Conservation (phyloP, 176 grass and related monocot species). For the Juncus effusus region DNA sequence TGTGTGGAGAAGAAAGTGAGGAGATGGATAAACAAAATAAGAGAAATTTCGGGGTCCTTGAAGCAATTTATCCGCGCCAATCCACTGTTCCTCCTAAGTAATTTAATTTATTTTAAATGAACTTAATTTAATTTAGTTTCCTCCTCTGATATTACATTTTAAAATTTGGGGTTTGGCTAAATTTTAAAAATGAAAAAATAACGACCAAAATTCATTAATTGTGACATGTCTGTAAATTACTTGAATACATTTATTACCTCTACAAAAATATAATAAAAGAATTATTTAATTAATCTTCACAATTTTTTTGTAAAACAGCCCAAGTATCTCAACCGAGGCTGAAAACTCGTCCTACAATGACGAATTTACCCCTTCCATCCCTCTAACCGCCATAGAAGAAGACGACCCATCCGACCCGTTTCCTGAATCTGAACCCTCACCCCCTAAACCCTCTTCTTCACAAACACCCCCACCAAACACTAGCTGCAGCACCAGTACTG, state of each 20-base stretch:
- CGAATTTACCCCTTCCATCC: constrained; percentile 51
- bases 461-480: constrained; percentile 12
- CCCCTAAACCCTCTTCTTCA: constrained; percentile 3
- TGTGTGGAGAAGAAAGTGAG: constrained; percentile 83
- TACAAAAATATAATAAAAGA: constrained; percentile 5
- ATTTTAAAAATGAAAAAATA: not conserved
- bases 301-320: constrained; percentile 43
- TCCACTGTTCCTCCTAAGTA: constrained; percentile 88
- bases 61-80: constrained; percentile 93
- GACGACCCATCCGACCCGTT: constrained; percentile 64
- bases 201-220: not conserved
- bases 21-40: constrained; percentile 63
- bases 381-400: constrained; percentile 78
- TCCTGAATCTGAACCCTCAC: constrained; percentile 32
- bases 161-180: not conserved
- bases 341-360: constrained; percentile 44
- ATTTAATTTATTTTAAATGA: constrained; percentile 28
- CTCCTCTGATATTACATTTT: not conserved
- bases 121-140: constrained; percentile 6
- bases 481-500: constrained; percentile 16
- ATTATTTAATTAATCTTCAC: constrained; percentile 8
- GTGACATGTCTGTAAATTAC: no score
- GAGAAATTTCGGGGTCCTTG: constrained; percentile 73
- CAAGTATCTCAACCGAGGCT: constrained; percentile 56
- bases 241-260: not conserved